phyloP scores from a whole-genome alignment of 345 rosid species.

The Psidium friedrichsthalianum region DNA sequence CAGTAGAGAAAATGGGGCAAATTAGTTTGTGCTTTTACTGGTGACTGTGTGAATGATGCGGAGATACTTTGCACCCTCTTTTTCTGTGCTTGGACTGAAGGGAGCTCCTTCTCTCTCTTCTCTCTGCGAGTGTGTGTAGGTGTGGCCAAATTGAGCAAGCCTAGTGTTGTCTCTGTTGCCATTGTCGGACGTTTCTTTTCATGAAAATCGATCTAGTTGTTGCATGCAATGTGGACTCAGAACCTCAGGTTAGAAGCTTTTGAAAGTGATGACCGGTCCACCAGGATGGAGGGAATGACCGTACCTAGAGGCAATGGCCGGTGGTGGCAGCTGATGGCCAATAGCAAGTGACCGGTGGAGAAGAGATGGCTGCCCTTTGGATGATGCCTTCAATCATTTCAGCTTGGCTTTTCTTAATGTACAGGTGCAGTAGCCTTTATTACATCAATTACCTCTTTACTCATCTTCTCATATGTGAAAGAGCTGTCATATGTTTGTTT shows the following conservation, averaged over 20 bases:
- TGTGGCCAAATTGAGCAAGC: neutral
- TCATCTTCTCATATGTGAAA: neutral
- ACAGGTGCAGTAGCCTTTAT: neutral
- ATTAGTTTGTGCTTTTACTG: conserved; percentile 10
- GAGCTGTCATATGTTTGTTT: neutral
- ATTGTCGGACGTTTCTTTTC: neutral
- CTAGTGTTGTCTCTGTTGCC: neutral
- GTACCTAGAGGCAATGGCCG: neutral
- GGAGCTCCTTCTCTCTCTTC: conserved; percentile 74
- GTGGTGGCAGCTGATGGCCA: neutral
- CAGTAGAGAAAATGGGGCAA: conserved; percentile 7
- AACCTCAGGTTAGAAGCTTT: neutral
- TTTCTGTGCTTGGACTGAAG: conserved; percentile 97
- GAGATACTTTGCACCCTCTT: conserved; percentile 66
- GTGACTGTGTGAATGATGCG: conserved; percentile 96
- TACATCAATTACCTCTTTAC: neutral
- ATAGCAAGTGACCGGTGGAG: neutral
- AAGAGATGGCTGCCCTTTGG: neutral
- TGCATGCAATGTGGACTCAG: neutral
- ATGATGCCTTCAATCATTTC: neutral
- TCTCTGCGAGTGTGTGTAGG: neutral
- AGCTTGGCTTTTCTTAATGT: neutral
- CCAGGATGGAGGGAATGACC: neutral
- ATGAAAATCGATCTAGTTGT: neutral
- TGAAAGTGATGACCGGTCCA: neutral